A percentile compares a stretch with the other conserved stretches of the same genome.
Conservation (phyloP, 2,329 filamentous ascomycete genomes). For the Hypomyces rosellus region DNA sequence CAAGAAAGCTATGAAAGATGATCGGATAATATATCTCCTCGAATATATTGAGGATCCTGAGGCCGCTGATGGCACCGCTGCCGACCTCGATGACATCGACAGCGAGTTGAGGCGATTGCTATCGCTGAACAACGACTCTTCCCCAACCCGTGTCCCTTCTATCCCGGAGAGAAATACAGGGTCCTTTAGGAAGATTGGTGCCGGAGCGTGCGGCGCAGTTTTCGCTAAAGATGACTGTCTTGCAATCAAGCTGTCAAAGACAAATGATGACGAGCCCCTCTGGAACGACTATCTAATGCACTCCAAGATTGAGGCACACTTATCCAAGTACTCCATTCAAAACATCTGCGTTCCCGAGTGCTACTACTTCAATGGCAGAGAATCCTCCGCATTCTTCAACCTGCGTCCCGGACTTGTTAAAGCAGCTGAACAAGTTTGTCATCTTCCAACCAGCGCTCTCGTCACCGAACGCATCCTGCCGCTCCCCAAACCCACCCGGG, state of each 20-base stretch:
- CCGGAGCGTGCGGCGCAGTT: slow-evolving; percentile 17
- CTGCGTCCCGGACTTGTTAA: slow-evolving; percentile 3
- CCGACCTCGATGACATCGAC: no score
- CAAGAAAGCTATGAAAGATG: no score
- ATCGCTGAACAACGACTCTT: no score
- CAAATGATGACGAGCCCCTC: not conserved
- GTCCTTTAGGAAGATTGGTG: slow-evolving; percentile 17
- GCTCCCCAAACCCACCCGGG: slow-evolving; percentile 17
- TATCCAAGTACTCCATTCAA: not conserved
- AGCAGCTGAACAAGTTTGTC: slow-evolving; percentile 6
- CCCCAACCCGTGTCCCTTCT: no score
- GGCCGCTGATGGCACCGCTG: no score
- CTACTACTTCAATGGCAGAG: not conserved
- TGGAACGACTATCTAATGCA: slow-evolving; percentile 14
- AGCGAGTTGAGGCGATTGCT: no score
- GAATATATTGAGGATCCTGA: no score
- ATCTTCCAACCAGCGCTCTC: slow-evolving; percentile 17
- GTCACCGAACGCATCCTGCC: slow-evolving; percentile 20
- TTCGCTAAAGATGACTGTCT: slow-evolving; percentile 7
- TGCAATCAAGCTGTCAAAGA: slow-evolving; percentile 16
- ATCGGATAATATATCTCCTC: no score
- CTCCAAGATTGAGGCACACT: not conserved
- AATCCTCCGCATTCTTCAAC: slow-evolving; percentile 6
- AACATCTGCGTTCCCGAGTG: slow-evolving; percentile 9
- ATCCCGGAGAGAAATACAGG: no score